These are phyloP conservation scores for Austroboletus eburneus DNA, from an alignment of 768 basidiomycete genomes.

Conservation along the genomic window DNA sequence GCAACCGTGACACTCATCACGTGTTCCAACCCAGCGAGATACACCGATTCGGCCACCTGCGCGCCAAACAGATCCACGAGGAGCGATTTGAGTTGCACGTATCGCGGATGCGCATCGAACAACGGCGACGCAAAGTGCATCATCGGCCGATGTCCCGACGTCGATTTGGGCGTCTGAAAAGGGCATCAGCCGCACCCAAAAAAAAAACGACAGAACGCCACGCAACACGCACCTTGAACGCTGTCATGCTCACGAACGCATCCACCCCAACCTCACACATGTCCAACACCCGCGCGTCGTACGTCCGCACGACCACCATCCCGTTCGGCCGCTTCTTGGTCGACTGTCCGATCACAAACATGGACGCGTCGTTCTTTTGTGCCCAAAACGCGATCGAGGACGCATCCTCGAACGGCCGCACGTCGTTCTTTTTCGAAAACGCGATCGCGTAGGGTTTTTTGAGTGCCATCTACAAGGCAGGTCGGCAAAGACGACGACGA, in stretches of 20 bases:
- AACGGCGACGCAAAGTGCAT: conserved; percentile 95
- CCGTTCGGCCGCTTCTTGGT: conserved; percentile 93
- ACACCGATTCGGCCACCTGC: conserved; percentile 78
- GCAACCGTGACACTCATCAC: conserved; percentile 79
- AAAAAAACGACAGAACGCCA: neutral
- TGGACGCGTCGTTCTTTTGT: conserved; percentile 86
- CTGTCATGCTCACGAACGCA: conserved; percentile 69
- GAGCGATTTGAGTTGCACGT: conserved; percentile 86
- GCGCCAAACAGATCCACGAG: conserved; percentile 90
- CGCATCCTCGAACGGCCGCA: conserved; percentile 86
- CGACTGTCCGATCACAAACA: conserved; percentile 88
- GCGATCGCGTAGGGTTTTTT: conserved; percentile 89
- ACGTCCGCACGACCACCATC: conserved; percentile 82
- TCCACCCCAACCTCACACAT: conserved; percentile 95
- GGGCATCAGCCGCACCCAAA: neutral
- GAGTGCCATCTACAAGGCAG: conserved; percentile 69
- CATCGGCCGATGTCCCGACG: conserved; percentile 84
- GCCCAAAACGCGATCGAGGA: conserved; percentile 89
- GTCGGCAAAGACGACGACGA: neutral
- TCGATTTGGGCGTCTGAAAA: conserved; percentile 71
- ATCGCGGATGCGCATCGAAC: conserved; percentile 92
- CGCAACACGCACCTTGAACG: conserved; percentile 66
- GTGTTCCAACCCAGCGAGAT: conserved; percentile 79
- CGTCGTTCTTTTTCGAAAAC: conserved; percentile 89
- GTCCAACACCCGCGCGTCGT: conserved; percentile 80